Conservation (phyloP, 75 land plant genomes). For the Selaginella moellendorffii region DNA sequence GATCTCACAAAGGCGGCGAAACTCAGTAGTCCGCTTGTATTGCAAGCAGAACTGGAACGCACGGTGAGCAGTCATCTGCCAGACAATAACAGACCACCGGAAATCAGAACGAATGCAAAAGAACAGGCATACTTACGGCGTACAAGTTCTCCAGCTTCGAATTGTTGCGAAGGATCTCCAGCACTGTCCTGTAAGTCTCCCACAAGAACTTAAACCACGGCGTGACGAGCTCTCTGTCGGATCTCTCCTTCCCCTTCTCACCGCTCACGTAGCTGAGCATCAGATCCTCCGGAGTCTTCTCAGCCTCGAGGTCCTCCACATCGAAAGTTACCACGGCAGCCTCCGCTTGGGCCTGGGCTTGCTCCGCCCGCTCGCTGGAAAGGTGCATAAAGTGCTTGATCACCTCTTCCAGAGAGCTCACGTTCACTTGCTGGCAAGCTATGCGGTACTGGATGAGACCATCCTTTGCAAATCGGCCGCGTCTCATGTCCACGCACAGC, state of each 20-base stretch:
- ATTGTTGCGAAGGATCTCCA: slow-evolving; percentile 81
- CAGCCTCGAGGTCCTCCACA: slow-evolving; percentile 82
- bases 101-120: no score
- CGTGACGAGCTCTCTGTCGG: slow-evolving; percentile 81
- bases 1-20: slow-evolving; percentile 82
- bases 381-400: slow-evolving; percentile 82
- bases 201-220: slow-evolving; percentile 96
- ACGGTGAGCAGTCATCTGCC: slow-evolving; percentile 87
- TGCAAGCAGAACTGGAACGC: slow-evolving; percentile 93
- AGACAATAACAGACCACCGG: slow-evolving; percentile 2
- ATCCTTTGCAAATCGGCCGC: slow-evolving; percentile 85
- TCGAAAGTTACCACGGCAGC: slow-evolving; percentile 71
- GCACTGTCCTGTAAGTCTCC: slow-evolving; percentile 83
- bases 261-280: slow-evolving; percentile 93
- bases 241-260: slow-evolving; percentile 78
- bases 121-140: no score
- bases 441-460: slow-evolving; percentile 87
- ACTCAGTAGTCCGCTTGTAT: slow-evolving; percentile 88
- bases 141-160: slow-evolving; percentile 74
- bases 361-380: slow-evolving; percentile 71
- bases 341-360: slow-evolving; percentile 70
- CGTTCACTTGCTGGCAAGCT: slow-evolving; percentile 88
- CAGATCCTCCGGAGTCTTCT: slow-evolving; percentile 79
- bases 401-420: slow-evolving; percentile 77
- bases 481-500: slow-evolving; percentile 84